phyloP scores from a whole-genome alignment of 2,329 filamentous ascomycete genomes.

The Metarhizium robertsii region DNA sequence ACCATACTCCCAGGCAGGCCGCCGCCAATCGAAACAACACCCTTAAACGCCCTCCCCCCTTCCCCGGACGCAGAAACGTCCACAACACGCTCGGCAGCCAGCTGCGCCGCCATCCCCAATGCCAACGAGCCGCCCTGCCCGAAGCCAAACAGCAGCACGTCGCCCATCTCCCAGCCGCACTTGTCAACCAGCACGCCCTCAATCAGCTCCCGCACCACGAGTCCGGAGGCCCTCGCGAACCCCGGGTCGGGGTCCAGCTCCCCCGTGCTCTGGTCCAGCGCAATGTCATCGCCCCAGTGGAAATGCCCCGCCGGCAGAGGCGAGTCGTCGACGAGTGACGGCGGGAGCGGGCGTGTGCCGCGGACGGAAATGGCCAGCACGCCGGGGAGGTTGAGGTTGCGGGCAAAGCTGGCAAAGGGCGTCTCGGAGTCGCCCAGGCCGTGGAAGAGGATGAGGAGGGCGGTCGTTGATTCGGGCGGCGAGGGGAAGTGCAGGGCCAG shows the following conservation, averaged over 20 bases:
- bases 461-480: conserved; percentile 54
- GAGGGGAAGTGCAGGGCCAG: conserved; percentile 39
- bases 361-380: conserved; percentile 68
- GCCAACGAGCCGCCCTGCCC: conserved; percentile 59
- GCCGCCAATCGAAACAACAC: conserved; percentile 55
- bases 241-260: conserved; percentile 54
- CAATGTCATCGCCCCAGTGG: conserved; percentile 62
- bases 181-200: conserved; percentile 38
- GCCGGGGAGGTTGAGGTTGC: conserved; percentile 63
- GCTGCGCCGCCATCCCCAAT: conserved; percentile 41
- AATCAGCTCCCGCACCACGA: conserved; percentile 43
- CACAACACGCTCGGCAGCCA: conserved; percentile 20
- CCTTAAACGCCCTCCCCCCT: conserved; percentile 31
- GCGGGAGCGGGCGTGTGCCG: conserved; percentile 59
- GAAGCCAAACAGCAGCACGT: conserved; percentile 57
- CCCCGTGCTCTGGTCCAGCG: conserved; percentile 39
- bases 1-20: conserved; percentile 44
- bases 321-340: conserved; percentile 41
- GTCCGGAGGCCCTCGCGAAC: conserved; percentile 37
- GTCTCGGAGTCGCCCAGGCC: conserved; percentile 69
- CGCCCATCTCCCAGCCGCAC: conserved; percentile 49
- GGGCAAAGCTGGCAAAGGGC: conserved; percentile 61
- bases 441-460: conserved; percentile 74
- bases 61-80: conserved; percentile 18
- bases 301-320: conserved; percentile 24